These are phyloP conservation scores for Phytopythium chamaehyphon DNA, from an alignment of 352 stramenopile genomes.

Conservation along the genomic window DNA sequence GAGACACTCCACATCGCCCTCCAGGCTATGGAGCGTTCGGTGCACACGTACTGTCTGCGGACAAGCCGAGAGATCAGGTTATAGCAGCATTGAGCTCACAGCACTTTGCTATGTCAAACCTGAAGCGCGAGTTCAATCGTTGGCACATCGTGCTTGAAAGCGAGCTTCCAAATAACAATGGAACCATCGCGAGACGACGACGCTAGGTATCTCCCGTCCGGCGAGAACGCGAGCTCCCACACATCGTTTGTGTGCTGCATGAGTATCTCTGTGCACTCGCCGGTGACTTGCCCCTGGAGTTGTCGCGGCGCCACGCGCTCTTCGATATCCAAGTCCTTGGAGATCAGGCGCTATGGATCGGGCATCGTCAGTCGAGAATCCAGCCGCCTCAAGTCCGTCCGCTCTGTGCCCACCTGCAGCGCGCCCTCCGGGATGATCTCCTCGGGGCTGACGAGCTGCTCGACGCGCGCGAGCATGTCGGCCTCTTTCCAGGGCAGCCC, in stretches of 20 bases:
- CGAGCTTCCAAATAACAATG: conserved; percentile 71
- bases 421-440: conserved; percentile 62
- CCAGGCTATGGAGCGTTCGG: conserved; percentile 37
- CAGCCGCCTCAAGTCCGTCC: not conserved
- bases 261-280: conserved; percentile 38
- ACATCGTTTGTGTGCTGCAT: conserved; percentile 53
- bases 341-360: conserved; percentile 35
- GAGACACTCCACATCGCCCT: conserved; percentile 50
- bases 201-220: conserved; percentile 67
- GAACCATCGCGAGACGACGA: conserved; percentile 74
- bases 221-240: conserved; percentile 75
- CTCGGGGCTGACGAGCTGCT: conserved; percentile 54
- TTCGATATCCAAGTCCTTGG: conserved; percentile 16
- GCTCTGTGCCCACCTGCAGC: conserved; percentile 28
- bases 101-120: conserved; percentile 6
- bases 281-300: conserved; percentile 14
- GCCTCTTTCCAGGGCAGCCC: conserved; percentile 38
- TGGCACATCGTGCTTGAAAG: conserved; percentile 11
- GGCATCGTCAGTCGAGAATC: too few relatives aligned
- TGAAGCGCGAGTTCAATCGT: not conserved
- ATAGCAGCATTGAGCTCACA: too few relatives aligned
- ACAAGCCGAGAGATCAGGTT: too few relatives aligned
- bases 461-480: conserved; percentile 40
- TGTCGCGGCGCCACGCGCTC: conserved; percentile 9
- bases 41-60: conserved; percentile 22